Evolutionary conservation across 805 yeast genomes (phyloP), one percentile per base, ranked within the genome.

Genomic region (Candida maltosa): DNA sequence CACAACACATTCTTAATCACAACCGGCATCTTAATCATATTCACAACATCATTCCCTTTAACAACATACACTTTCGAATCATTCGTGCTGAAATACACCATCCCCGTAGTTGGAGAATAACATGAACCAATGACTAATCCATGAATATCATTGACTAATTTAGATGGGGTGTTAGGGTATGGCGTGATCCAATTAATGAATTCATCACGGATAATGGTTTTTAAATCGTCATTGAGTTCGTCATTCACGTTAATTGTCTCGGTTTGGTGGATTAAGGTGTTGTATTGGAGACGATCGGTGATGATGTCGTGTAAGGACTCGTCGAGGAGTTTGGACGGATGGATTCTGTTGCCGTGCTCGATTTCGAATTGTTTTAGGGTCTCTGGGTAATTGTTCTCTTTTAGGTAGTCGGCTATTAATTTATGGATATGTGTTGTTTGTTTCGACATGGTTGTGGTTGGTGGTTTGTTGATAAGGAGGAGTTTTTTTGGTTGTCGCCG

Each of bases 351-450:
- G 8, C 75, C 73, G 30, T 64, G 48, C 37, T 76, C 80, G 11
- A 46, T 41, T 42, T 78, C 73, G 31, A 81, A 74, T 2, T 60
- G 47, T n/a, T 54, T 49, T 10, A 80, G 54, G 0, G 89, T 75
- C 1, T 58, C 60, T 1, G 37, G 41, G 31, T 66, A 69, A 1
- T 76, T 74, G 19, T 76, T 65, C n/a, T 66, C 58, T 19, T 65
- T 52, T n/a, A 83, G 63, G 44, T 74, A 83, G 20, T 78, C 76
- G 0, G 85, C 87, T 9, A 83, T 63, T 21, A 81, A 53, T 26
- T 46, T 39, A 30, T 56, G 60, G 17, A 51, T 49, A 7, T 24
- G 31, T 20, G 24, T 22, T 15, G 37, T 35, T 15, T 15, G 17
- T 24, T 31, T 26, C 28, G 17, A 8, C 29, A 8, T 26, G 17